These are phyloP conservation scores for Endothia cerciana DNA, from an alignment of 2,329 filamentous ascomycete genomes.

Conservation along the genomic window DNA sequence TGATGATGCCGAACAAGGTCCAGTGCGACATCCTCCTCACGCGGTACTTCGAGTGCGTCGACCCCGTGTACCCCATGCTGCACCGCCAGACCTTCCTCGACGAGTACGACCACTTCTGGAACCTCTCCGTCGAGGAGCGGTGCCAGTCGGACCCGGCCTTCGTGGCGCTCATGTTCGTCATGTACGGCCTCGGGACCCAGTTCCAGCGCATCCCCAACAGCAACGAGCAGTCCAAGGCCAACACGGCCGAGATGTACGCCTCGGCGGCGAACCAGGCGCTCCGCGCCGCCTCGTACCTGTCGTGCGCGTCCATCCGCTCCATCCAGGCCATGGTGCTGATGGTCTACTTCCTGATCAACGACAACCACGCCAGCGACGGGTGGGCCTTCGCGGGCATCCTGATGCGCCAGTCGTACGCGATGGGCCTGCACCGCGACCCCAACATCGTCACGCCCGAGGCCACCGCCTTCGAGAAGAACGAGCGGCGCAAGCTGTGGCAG, in stretches of 20 bases:
- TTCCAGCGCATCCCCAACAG: slow-evolving; percentile 63
- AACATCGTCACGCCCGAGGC: slow-evolving; percentile 72
- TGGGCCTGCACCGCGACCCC: slow-evolving; percentile 79
- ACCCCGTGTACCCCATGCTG: slow-evolving; percentile 81
- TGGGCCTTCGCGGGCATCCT: slow-evolving; percentile 82
- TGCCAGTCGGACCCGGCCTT: slow-evolving; percentile 67
- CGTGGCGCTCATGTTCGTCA: slow-evolving; percentile 74
- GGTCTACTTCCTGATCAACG: slow-evolving; percentile 83
- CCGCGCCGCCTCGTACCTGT: slow-evolving; percentile 76
- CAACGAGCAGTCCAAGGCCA: slow-evolving; percentile 57
- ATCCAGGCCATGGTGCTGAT: slow-evolving; percentile 84
- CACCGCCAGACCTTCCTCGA: slow-evolving; percentile 75
- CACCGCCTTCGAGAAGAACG: slow-evolving; percentile 73
- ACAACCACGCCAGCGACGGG: slow-evolving; percentile 81
- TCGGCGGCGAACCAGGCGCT: slow-evolving; percentile 80
- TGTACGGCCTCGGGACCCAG: slow-evolving; percentile 78
- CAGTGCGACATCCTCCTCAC: slow-evolving; percentile 72
- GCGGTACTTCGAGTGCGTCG: slow-evolving; percentile 71
- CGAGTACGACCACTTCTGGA: slow-evolving; percentile 81
- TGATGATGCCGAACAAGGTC: slow-evolving; percentile 73
- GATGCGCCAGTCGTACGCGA: slow-evolving; percentile 78
- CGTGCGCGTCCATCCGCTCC: slow-evolving; percentile 71
- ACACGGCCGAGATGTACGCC: slow-evolving; percentile 81
- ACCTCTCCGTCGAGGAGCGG: slow-evolving; percentile 60
- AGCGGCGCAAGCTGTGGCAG: slow-evolving; percentile 80